Evolutionary conservation across 768 basidiomycete species (phyloP), one percentile per base, ranked within the genome.

Genomic region (Panaeolus papilionaceus): DNA sequence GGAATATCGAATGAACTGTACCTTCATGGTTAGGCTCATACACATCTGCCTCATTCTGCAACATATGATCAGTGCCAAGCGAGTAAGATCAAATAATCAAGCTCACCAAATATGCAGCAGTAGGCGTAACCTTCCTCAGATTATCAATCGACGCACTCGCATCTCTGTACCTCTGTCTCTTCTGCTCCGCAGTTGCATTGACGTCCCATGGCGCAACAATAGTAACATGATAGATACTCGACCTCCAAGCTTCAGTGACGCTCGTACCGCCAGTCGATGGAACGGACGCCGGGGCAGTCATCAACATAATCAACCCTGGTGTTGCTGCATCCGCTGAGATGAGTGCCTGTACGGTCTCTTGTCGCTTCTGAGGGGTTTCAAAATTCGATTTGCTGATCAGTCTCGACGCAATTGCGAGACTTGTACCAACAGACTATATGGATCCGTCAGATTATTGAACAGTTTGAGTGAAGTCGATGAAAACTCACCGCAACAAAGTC

Each of bases 21-120:
- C 82, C 78, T 76, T 83, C 71, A 66, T 80, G 75, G 66, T 84
- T 82, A 12, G 82, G 82, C 67, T 85, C 83, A 64, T 85, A 78
- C 9, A 84, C 81, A 70, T 85, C 84, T 1, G 83, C 82, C 68
- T 85, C 84, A 64, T 85, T 85, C 84, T 84, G 67, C 0, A 64
- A 16, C 40, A 47, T 0, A 47, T 33, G 38, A 26, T 64, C 61
- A 70, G 12, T 37, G 18, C 33, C 28, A 66, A 20, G 4, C 18
- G 10, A 42, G 18, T 11, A 39, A 45, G 45, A 20, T 40, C 14
- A 68, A 37, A 66, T 47, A 61, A 62, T 45, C 10, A 23, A 28
- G 77, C 80, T 67, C 64, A 84, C 84, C 65, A 79, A 64, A 72
- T 85, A 85, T 28, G 85, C 82, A 54, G 80, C 83, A 72, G 78